phyloP scores from a whole-genome alignment of 768 basidiomycete genomes.

The Gyrodon lividus region DNA sequence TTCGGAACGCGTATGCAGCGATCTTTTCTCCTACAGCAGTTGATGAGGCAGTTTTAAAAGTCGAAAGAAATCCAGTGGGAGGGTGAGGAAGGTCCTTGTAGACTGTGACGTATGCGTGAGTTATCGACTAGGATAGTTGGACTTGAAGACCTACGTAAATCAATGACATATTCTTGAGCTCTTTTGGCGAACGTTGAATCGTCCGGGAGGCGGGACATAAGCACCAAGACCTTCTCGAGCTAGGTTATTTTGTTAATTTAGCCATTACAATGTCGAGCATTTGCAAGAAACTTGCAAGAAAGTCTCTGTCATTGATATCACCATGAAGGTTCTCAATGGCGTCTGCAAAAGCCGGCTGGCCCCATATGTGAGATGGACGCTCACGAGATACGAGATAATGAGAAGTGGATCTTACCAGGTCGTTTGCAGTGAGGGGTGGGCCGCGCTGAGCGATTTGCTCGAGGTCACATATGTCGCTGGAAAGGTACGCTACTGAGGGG shows the following conservation, averaged over 20 bases:
- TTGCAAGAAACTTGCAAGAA: constrained; percentile 45
- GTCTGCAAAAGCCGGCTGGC: constrained; percentile 52
- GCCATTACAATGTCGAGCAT: neutral
- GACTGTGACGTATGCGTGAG: constrained; percentile 38
- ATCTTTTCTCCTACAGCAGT: constrained; percentile 3
- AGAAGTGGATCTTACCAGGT: constrained; percentile 26
- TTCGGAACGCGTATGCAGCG: constrained; percentile 52
- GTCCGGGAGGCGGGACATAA: constrained; percentile 55
- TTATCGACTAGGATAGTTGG: neutral
- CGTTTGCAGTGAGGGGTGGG: constrained; percentile 19
- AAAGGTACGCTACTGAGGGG: neutral
- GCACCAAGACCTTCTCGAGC: constrained; percentile 61
- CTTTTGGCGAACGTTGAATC: constrained; percentile 29
- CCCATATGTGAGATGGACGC: neutral
- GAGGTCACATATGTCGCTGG: constrained; percentile 27
- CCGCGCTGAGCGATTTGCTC: constrained; percentile 29
- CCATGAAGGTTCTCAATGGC: constrained; percentile 43
- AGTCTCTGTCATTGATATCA: constrained; percentile 54
- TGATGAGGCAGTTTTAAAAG: constrained; percentile 7
- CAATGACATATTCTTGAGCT: constrained; percentile 52
- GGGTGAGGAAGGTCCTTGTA: constrained; percentile 83
- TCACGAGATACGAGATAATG: neutral
- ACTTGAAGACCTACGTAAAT: constrained; percentile 49
- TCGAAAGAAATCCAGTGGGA: constrained; percentile 50
- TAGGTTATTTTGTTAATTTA: constrained; percentile 25